Base-by-base conservation (phyloP, 2,329 filamentous ascomycete species). In the Ceratocystis variospora region DNA sequence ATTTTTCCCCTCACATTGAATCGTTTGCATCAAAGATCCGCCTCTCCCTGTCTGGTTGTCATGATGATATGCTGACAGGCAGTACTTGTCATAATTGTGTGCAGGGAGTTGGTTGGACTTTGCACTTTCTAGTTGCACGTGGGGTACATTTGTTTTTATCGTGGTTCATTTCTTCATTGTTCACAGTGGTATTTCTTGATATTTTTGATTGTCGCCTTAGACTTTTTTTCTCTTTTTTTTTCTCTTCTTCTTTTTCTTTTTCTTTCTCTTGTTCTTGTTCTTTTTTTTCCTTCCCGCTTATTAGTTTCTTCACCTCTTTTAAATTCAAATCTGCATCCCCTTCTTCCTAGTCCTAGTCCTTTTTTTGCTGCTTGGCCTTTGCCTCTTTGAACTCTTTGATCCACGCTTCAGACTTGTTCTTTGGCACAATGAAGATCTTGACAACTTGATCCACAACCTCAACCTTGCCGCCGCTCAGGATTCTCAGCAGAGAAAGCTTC, bases 381-480 rank as follows among this genome's bases (percentile, higher is more conserved):
- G 89, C 86, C 71, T 79, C 81, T 79, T 96, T 97, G 74, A 91
- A 92, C 71, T 94, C 88, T 69, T 83, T 82, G 45, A 96, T 86
- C 87, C 92, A 99, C n/a, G 75, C 80, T 7, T 81, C 81, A 0
- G 88, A 86, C 75, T 84, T 85, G 2, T 75, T 76, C 71, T 82
- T 87, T 0, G 93, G 93, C 70, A 99, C 80, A 1, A 97, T 84
- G 73, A 89, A 91, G 37, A 99, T 84, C 73, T 80, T 85, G 28
- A 97, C 83, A 69, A 97, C 76, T 37, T 90, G 88, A 76, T 99
- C 93, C 61, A 96, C 85, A 8, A 99, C 81, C 76, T 96, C 92
- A 5, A 95, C 84, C 72, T 88, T 91, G 5, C 89, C 90, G 7
- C 83, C 84, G 7, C 80, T 80, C 69, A 97, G 76, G 37, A 93